Evolutionary conservation across 75 land plant species (phyloP).

Genomic region (Pinus taeda): DNA sequence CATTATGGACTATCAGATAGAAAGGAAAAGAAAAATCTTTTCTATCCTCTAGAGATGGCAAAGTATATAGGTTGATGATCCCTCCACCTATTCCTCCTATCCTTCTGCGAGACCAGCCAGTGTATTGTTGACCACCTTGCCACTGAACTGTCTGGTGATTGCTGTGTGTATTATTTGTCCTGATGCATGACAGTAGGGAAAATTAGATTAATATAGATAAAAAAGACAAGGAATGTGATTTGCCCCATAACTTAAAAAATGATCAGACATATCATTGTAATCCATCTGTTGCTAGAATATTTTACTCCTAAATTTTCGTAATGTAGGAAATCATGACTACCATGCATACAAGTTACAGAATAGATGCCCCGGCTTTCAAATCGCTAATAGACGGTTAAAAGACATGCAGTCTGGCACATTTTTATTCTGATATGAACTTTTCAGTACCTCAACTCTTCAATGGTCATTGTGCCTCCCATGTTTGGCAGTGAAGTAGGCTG

Average conservation of each 20-base stretch:
- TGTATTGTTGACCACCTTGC: constrained; percentile 16
- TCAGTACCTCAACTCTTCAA: constrained; percentile 20
- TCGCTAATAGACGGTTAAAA: not conserved
- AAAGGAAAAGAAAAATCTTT: constrained; percentile 63
- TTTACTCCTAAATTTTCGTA: not conserved
- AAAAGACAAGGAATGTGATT: not conserved
- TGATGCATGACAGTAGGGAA: not conserved
- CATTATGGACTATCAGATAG: constrained; percentile 68
- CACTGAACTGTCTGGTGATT: constrained; percentile 6
- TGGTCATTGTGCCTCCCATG: constrained; percentile 5
- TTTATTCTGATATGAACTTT: not conserved
- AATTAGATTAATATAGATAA: not conserved
- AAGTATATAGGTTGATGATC: constrained; percentile 52
- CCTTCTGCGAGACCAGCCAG: constrained; percentile 33
- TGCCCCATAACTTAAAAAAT: not conserved
- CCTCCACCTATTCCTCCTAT: constrained; percentile 70
- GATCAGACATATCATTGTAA: not conserved
- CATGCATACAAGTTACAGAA: too few relatives aligned
- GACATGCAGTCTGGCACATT: not conserved
- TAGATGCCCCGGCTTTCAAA: too few relatives aligned
- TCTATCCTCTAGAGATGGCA: constrained; percentile 53
- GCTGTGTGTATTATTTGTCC: not conserved
- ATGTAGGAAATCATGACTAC: too few relatives aligned
- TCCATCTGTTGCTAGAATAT: not conserved
- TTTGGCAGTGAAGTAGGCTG: constrained; percentile 11